Conservation (phyloP, 495 filamentous ascomycete genomes). For the Usnea hakonensis region DNA sequence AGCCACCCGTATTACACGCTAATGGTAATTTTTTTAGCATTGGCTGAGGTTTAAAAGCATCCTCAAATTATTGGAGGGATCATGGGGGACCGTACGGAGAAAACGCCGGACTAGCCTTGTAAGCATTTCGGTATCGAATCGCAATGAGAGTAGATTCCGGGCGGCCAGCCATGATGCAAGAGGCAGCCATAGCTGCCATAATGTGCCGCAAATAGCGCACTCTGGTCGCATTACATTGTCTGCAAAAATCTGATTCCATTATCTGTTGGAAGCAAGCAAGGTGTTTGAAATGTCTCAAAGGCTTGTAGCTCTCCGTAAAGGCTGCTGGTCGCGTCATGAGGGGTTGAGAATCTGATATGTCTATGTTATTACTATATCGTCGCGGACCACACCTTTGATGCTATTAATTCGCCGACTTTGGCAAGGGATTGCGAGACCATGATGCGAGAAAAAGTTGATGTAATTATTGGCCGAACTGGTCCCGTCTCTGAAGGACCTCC, state of each 20-base stretch:
- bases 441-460: too few species aligned
- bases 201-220: slow-evolving; percentile 14
- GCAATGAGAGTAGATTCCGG: neutral
- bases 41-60: neutral
- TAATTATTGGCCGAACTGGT: neutral
- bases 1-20: too few species aligned
- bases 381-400: neutral
- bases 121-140: slow-evolving; percentile 5
- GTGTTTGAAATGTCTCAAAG: neutral
- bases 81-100: neutral
- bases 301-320: neutral
- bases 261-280: neutral
- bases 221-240: neutral
- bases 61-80: neutral
- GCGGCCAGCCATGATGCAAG: slow-evolving; percentile 16
- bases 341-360: neutral
- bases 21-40: neutral
- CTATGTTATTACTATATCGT: neutral
- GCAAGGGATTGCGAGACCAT: too few species aligned
- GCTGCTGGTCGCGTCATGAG: neutral
- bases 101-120: neutral
- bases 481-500: too few species aligned
- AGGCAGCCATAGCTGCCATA: slow-evolving; percentile 2
- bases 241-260: neutral
- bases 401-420: neutral